Base-by-base conservation (phyloP, 2,329 filamentous ascomycete species). In the Penicillium sp. region DNA sequence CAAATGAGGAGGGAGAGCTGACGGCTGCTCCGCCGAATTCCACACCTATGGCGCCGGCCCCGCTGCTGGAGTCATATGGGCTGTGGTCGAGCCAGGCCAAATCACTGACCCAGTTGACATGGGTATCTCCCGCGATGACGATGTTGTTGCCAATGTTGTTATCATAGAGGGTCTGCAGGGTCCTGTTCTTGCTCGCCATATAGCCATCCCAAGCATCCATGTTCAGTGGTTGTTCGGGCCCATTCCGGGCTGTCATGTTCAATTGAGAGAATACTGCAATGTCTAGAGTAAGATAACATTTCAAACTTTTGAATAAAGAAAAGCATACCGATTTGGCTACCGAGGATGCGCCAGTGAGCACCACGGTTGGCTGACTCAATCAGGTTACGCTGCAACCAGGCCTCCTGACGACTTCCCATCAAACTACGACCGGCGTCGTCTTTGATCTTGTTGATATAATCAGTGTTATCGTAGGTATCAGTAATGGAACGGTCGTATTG, bases 61-160 rank as follows among this genome's bases (percentile, higher is more conserved):
- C 84, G 1, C 81, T 84, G 3, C 60, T 61, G 4, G 73, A 65
- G 61, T 85, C 72, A 66, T 87, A 87, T 17, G 60, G 47, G n/a
- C 47, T 54, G 39, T 75, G 74, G 32, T 78, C 82, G 34, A 84
- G 72, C 83, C 83, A 87, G 40, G 79, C 77, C 1, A 87, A 71
- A 54, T 87, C 84, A 46, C 69, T 71, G 29, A 82, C 83, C 83
- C 87, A 90, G 43, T 82, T 84, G 18, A 81, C 80, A 64, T 91
- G 88, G 32, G 78, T 82, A 65, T 91, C 88, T 10, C 88, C 88
- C 0, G 87, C 80, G 20, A 91, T 80, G 62, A 91, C 84, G 60
- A 91, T 82, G 64, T 86, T 90, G 75, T 91, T 90, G 49, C 75
- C 76, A 58, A 91, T 90, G 17, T 84, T 78, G 68, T 89, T 84